These are phyloP conservation scores for Eucalyptus curtisii DNA, from an alignment of 345 rosid species.

Conservation along the genomic window DNA sequence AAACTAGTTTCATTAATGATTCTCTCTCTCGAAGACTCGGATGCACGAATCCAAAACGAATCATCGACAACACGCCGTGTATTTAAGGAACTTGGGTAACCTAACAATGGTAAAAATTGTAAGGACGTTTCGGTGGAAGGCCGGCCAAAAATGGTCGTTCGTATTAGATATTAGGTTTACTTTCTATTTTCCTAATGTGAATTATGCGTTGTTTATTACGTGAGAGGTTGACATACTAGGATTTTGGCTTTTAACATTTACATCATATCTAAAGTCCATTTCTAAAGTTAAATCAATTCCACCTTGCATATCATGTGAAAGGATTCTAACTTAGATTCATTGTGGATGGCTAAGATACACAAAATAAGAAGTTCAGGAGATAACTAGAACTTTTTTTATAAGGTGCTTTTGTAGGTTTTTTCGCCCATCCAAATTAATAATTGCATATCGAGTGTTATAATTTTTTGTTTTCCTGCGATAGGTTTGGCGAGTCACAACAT, in stretches of 20 bases:
- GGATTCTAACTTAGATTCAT: too few relatives aligned
- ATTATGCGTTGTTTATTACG: too few relatives aligned
- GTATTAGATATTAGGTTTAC: neutral
- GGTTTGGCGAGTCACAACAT: neutral
- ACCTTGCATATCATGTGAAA: too few relatives aligned
- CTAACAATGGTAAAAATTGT: neutral
- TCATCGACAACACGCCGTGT: neutral
- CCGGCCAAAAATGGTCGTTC: neutral
- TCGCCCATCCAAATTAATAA: neutral
- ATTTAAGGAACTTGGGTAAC: neutral
- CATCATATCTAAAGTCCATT: fast-evolving
- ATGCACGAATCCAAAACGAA: neutral
- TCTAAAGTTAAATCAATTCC: too few relatives aligned
- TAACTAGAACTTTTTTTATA: too few relatives aligned
- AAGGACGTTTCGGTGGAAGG: neutral
- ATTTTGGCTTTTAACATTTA: too few relatives aligned
- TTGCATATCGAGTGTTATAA: neutral
- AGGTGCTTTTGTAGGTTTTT: neutral
- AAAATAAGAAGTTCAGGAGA: too few relatives aligned
- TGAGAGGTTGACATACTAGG: too few relatives aligned
- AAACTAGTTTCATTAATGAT: neutral
- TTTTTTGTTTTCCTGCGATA: fast-evolving
- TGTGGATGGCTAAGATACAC: too few relatives aligned
- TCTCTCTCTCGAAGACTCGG: neutral
- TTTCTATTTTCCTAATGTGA: neutral